Conservation (phyloP, 257 asterid genomes). For the Lycium ferocissimum region DNA sequence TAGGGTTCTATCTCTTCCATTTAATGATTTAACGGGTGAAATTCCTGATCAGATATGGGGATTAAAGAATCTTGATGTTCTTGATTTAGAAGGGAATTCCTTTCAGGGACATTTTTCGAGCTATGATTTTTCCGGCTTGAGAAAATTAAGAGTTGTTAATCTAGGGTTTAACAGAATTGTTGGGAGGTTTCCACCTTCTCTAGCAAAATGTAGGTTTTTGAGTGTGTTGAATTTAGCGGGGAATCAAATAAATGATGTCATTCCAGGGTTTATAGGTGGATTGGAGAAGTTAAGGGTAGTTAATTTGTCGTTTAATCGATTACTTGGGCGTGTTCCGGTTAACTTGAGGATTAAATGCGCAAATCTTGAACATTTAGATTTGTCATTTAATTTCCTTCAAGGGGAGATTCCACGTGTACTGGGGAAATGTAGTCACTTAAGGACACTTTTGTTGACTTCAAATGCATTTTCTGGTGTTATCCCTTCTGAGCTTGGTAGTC, state of each 20-base stretch:
- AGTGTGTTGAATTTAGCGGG: constrained; percentile 81
- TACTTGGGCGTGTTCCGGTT: constrained; percentile 63
- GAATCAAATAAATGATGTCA: constrained; percentile 68
- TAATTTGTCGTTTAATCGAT: constrained; percentile 78
- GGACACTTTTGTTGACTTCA: constrained; percentile 65
- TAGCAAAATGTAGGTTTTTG: constrained; percentile 56
- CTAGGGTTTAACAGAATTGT: constrained; percentile 69
- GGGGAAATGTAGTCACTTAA: constrained; percentile 69
- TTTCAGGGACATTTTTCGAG: constrained; percentile 62
- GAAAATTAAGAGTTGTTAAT: constrained; percentile 69
- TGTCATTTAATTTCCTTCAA: constrained; percentile 71
- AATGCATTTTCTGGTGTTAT: constrained; percentile 78
- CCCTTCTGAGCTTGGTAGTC: constrained; percentile 72
- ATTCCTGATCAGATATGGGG: constrained; percentile 75
- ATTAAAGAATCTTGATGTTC: constrained; percentile 81
- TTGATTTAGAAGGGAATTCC: constrained; percentile 87
- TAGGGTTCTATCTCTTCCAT: constrained; percentile 71
- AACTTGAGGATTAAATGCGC: constrained; percentile 67
- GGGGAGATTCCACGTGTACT: constrained; percentile 65
- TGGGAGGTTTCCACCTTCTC: constrained; percentile 67
- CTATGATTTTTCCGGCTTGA: constrained; percentile 56
- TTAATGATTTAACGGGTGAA: constrained; percentile 75
- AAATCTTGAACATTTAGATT: constrained; percentile 76
- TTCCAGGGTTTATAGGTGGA: constrained; percentile 60
- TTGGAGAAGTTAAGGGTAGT: constrained; percentile 69